Evolutionary conservation across 345 rosid species (phyloP).

Genomic region (Bruguiera gymnorhiza): DNA sequence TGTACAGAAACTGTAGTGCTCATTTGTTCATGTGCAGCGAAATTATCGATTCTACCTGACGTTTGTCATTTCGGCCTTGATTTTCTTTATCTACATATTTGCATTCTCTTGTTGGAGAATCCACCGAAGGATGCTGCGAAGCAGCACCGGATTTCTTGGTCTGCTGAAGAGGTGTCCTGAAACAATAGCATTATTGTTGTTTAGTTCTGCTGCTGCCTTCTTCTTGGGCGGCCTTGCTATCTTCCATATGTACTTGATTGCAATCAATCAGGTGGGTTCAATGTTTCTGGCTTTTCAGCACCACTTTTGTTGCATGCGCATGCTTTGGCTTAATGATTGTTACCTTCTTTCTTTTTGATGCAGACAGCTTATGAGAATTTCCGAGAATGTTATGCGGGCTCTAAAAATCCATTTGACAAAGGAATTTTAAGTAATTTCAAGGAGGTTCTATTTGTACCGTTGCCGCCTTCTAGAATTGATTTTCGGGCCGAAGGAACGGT

Average conservation of each 20-base stretch:
- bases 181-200: conserved; percentile 23
- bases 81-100: conserved; percentile 28
- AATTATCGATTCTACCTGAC: conserved; percentile 33
- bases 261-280: conserved; percentile 34
- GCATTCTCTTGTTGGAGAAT: conserved; percentile 32
- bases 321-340: background rate
- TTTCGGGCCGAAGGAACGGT: conserved; percentile 30
- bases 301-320: background rate
- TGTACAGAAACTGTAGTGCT: background rate
- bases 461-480: conserved; percentile 33
- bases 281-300: too few relatives aligned
- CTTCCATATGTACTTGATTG: conserved; percentile 30
- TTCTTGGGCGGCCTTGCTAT: conserved; percentile 33
- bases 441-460: conserved; percentile 21
- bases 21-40: conserved; percentile 25
- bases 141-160: conserved; percentile 21
- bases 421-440: conserved; percentile 27
- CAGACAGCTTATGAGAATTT: conserved; percentile 43
- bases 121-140: conserved; percentile 15
- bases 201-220: conserved; percentile 32
- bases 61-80: conserved; percentile 29
- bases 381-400: conserved; percentile 17
- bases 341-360: background rate
- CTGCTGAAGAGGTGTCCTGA: conserved; percentile 31
- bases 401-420: conserved; percentile 27